Evolutionary conservation across 1,139 yeast species (phyloP), one percentile per base, ranked within the genome.

Genomic region (Pichia sp.): DNA sequence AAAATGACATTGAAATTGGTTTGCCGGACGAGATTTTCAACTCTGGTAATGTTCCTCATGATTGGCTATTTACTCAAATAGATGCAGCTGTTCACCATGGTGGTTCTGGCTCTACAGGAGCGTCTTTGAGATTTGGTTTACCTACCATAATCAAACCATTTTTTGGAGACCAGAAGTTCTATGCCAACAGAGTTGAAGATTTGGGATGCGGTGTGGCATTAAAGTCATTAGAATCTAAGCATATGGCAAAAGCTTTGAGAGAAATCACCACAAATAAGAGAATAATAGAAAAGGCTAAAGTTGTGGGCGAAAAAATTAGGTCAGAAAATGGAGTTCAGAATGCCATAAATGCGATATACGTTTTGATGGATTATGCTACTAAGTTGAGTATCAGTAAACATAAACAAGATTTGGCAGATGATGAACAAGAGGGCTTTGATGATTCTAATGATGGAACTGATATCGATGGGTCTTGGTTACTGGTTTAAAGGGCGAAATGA

Each of bases 11-110:
- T 34, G 75, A 73, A 26, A 65, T 78, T 7, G 79, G 74, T 34
- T 70, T 89, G n/a, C 97, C 97, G 0, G 73, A 76, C 0, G 83
- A 84, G 59, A 79, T 92, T 2, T 87, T 73, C 66, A 83, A 82
- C 60, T 74, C 88, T 11, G 93, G 93, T 4, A 69, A 85, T 11
- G 76, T 89, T 23, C 97, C 97, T 0, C 99, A 92, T 68, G 97
- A 90, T 69, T 93, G 98, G 98, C 73, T 92, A 47, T 92, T 92
- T 70, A 87, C 93, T 0, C 82, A 81, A 60, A 75, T 93, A 46
- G 97, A 92, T 70, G 97, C 93, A 0, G 96, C 96, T 0, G 97
- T 92, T 4, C 99, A 92, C 66, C 99, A 92, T 69, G 99, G 99
- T 42, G 99, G 99, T 0, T 87, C 96, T 0, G 99, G 99, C 1